Conservation (phyloP, 192 early-diverging fungal genomes). For the Piromyces sp. region DNA sequence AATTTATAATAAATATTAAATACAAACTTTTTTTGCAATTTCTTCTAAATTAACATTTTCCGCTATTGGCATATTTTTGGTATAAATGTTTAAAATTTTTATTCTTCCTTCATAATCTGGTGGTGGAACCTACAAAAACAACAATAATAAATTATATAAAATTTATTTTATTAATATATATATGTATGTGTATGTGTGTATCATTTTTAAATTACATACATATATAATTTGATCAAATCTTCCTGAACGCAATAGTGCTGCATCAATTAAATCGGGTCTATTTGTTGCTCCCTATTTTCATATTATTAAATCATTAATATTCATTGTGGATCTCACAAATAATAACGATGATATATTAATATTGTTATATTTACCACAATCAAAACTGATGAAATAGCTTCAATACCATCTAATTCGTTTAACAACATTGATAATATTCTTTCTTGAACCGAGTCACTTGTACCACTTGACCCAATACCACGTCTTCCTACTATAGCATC, state of each 20-base stretch:
- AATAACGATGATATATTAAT: no score
- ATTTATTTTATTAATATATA: no score
- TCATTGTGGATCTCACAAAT: background rate
- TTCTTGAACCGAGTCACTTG: slow-evolving; percentile 65
- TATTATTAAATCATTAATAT: background rate
- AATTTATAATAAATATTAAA: no score
- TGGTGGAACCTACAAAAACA: slow-evolving; percentile 40
- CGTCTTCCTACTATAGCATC: slow-evolving; percentile 90
- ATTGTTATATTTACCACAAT: slow-evolving; percentile 34
- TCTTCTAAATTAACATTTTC: slow-evolving; percentile 20
- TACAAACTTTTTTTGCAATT: slow-evolving; percentile 16
- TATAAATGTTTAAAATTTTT: slow-evolving; percentile 52
- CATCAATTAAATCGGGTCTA: slow-evolving; percentile 69
- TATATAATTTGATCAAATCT: slow-evolving; percentile 77
- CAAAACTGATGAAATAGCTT: slow-evolving; percentile 61
- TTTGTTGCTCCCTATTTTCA: slow-evolving; percentile 64
- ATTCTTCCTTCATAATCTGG: slow-evolving; percentile 25
- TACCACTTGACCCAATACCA: slow-evolving; percentile 19
- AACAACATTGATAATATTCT: slow-evolving; percentile 66
- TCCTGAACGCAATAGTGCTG: slow-evolving; percentile 65
- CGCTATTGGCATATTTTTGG: slow-evolving; percentile 31
- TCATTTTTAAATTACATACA: no score
- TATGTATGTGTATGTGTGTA: no score
- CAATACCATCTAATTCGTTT: slow-evolving; percentile 98
- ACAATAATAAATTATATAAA: no score